These are phyloP conservation scores for Trichoderma polysporum DNA, from an alignment of 2,329 filamentous ascomycete genomes.

Conservation along the genomic window DNA sequence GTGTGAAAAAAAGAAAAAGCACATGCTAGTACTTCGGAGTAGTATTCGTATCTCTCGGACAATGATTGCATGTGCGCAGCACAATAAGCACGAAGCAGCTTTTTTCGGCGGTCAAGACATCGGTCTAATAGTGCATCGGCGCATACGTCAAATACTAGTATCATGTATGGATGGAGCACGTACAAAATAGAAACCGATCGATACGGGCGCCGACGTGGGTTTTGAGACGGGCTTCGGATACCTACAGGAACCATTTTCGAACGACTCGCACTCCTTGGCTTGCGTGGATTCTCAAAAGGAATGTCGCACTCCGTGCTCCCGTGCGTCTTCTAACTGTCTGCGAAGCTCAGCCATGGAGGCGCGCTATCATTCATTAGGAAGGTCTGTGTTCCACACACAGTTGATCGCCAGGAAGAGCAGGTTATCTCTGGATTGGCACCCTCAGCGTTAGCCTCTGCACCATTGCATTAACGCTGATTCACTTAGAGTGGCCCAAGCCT, in stretches of 20 bases:
- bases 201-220: background rate
- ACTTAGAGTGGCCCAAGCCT: background rate
- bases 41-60: background rate
- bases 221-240: no score
- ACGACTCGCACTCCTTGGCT: background rate
- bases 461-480: background rate
- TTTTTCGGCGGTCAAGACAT: background rate
- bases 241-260: background rate
- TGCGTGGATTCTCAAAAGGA: background rate
- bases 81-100: background rate
- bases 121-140: no score
- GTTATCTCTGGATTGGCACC: slow-evolving; percentile 16
- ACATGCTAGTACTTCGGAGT: background rate
- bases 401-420: slow-evolving; percentile 9
- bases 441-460: background rate
- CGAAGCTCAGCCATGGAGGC: slow-evolving; percentile 2
- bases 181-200: background rate
- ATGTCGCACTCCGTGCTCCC: slow-evolving; percentile 8
- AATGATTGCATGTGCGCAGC: background rate
- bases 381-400: slow-evolving; percentile 13
- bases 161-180: no score
- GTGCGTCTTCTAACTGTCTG: slow-evolving; percentile 4
- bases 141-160: no score
- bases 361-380: slow-evolving; percentile 18
- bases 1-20: background rate